Percentiles rank a stretch among this genome's conserved stretches.
Evolutionary conservation across 345 rosid genomes (phyloP).

Genomic region (Pistacia atlantica): DNA sequence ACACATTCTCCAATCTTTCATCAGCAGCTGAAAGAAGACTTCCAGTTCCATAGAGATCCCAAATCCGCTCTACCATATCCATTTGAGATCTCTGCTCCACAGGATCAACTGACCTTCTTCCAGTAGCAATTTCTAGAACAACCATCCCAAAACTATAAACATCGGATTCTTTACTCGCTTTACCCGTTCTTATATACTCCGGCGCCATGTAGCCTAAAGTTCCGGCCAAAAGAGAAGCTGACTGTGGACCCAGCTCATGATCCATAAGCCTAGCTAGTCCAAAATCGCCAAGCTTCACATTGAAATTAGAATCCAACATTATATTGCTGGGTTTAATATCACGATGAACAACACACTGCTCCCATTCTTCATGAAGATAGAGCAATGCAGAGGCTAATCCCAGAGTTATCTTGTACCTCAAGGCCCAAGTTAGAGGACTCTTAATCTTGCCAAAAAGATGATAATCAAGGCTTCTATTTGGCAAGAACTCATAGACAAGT

Average conservation of each 20-base stretch:
- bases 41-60: slow-evolving; percentile 24
- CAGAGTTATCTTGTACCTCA: slow-evolving; percentile 40
- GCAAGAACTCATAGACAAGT: slow-evolving; percentile 69
- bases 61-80: slow-evolving; percentile 21
- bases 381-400: slow-evolving; percentile 58
- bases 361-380: slow-evolving; percentile 70
- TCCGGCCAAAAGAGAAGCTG: slow-evolving; percentile 10
- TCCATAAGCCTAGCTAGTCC: slow-evolving; percentile 26
- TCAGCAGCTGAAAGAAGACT: slow-evolving; percentile 7
- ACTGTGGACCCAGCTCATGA: slow-evolving; percentile 17
- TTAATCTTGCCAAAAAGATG: slow-evolving; percentile 48
- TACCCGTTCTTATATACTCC: neutral
- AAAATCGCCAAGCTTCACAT: slow-evolving; percentile 20
- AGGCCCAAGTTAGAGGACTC: slow-evolving; percentile 39
- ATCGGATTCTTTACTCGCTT: slow-evolving; percentile 19
- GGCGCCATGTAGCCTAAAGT: slow-evolving; percentile 25
- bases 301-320: slow-evolving; percentile 30
- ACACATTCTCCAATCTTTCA: neutral
- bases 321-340: slow-evolving; percentile 67
- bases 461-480: slow-evolving; percentile 58
- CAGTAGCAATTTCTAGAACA: slow-evolving; percentile 22
- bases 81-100: neutral
- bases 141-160: slow-evolving; percentile 29
- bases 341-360: slow-evolving; percentile 65
- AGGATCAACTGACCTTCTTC: slow-evolving; percentile 18